Evolutionary conservation across 768 basidiomycete genomes (phyloP).

Genomic region (Mycena galopus): DNA sequence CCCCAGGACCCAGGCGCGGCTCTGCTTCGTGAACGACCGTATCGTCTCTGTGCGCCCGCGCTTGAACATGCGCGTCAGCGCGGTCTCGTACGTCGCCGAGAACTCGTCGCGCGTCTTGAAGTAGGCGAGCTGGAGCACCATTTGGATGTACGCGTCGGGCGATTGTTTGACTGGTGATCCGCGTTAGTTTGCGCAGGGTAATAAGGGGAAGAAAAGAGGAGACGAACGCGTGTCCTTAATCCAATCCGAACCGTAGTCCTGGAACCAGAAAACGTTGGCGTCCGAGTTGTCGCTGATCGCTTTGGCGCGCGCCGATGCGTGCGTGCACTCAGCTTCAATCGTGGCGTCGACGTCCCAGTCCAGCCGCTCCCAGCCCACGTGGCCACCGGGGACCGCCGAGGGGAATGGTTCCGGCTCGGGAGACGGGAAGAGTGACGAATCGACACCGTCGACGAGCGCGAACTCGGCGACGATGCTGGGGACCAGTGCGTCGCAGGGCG

Average conservation of each 20-base stretch:
- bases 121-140: constrained; percentile 94
- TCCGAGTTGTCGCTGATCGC: constrained; percentile 83
- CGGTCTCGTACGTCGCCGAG: constrained; percentile 95
- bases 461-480: constrained; percentile 91
- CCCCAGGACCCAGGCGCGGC: constrained; percentile 80
- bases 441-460: constrained; percentile 77
- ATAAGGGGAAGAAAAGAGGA: not conserved
- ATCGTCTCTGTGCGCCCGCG: constrained; percentile 94
- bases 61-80: constrained; percentile 87
- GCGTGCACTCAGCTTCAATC: constrained; percentile 67
- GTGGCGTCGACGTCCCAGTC: constrained; percentile 81
- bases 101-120: constrained; percentile 81
- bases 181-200: not conserved
- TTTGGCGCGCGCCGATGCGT: constrained; percentile 69
- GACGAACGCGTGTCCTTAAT: constrained; percentile 79
- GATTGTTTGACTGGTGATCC: constrained; percentile 53
- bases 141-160: constrained; percentile 91
- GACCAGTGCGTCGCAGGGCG: constrained; percentile 89
- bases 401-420: constrained; percentile 48
- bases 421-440: constrained; percentile 49
- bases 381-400: constrained; percentile 24
- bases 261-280: constrained; percentile 84
- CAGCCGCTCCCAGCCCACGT: constrained; percentile 68
- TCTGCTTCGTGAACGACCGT: constrained; percentile 79
- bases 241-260: constrained; percentile 88